Evolutionary conservation across 306 rosid genomes (phyloP).

Genomic region (Rosa lucieae): DNA sequence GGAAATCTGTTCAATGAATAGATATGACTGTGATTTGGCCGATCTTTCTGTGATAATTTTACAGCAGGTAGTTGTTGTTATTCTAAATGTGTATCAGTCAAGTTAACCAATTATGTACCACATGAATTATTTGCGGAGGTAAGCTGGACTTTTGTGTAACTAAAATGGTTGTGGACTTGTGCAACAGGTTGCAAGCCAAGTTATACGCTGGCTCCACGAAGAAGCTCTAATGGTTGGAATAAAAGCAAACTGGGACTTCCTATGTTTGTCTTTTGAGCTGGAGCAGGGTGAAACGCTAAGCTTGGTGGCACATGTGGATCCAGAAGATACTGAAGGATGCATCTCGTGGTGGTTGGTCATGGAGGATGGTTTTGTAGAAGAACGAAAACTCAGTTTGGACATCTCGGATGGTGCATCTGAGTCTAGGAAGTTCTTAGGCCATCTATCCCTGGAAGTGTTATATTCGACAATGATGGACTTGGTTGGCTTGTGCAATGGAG

Average conservation of each 20-base stretch:
- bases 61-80: constrained; percentile 64
- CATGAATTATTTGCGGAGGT: not conserved
- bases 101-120: not conserved
- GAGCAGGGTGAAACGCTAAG: constrained; percentile 80
- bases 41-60: constrained; percentile 84
- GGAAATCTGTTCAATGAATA: constrained; percentile 68
- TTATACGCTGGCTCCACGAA: constrained; percentile 75
- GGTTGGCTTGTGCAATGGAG: constrained; percentile 70
- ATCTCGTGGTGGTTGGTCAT: constrained; percentile 92
- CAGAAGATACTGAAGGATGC: constrained; percentile 72
- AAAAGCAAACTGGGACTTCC: constrained; percentile 69
- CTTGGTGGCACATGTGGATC: constrained; percentile 76
- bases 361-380: constrained; percentile 68
- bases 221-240: constrained; percentile 86
- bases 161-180: constrained; percentile 12
- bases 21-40: constrained; percentile 68
- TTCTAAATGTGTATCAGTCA: not conserved
- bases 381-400: constrained; percentile 57
- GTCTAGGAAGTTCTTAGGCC: constrained; percentile 68
- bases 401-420: constrained; percentile 56
- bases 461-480: constrained; percentile 81
- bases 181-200: constrained; percentile 84
- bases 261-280: constrained; percentile 74
- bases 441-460: constrained; percentile 71
- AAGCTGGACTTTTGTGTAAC: not conserved